Evolutionary conservation across 2,329 filamentous ascomycete species (phyloP).

Genomic region (Sarocladiaceae sp.): DNA sequence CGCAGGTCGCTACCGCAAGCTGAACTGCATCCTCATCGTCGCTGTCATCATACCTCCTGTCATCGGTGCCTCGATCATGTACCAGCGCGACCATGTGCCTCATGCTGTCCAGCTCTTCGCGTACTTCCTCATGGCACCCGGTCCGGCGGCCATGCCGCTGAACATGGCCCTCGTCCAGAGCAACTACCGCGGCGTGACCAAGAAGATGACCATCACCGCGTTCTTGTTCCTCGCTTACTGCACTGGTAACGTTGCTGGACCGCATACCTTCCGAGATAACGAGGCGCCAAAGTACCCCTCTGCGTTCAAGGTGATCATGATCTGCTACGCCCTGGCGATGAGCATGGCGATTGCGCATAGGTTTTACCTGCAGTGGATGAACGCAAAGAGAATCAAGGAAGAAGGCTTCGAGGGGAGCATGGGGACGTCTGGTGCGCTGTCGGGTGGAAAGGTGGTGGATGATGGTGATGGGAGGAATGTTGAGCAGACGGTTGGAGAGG

Average conservation of each 20-base stretch:
- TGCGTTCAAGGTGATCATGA: slow-evolving; percentile 48
- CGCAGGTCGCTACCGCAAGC: slow-evolving; percentile 42
- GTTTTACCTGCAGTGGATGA: slow-evolving; percentile 40
- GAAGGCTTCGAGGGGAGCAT: slow-evolving; percentile 41
- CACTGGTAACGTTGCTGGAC: slow-evolving; percentile 48
- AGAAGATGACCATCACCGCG: slow-evolving; percentile 54
- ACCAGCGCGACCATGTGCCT: slow-evolving; percentile 33
- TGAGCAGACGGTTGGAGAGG: slow-evolving; percentile 24
- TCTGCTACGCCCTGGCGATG: slow-evolving; percentile 48
- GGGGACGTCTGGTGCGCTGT: slow-evolving; percentile 33
- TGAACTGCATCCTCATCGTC: slow-evolving; percentile 46
- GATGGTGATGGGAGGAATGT: slow-evolving; percentile 19
- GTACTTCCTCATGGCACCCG: slow-evolving; percentile 50
- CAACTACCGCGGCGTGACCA: slow-evolving; percentile 51
- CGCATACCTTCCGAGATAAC: slow-evolving; percentile 44
- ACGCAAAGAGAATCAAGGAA: slow-evolving; percentile 31
- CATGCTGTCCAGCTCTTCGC: slow-evolving; percentile 45
- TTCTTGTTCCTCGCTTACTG: slow-evolving; percentile 51
- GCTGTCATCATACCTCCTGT: slow-evolving; percentile 44
- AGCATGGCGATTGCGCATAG: slow-evolving; percentile 36
- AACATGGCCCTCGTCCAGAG: slow-evolving; percentile 48
- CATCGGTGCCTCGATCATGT: slow-evolving; percentile 46
- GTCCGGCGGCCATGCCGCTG: slow-evolving; percentile 47
- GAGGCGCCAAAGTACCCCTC: slow-evolving; percentile 47
- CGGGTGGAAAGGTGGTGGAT: slow-evolving; percentile 26